Evolutionary conservation across 495 filamentous ascomycete species (phyloP), one percentile per base, ranked within the genome.

Genomic region (Hypoxylon fragiforme): DNA sequence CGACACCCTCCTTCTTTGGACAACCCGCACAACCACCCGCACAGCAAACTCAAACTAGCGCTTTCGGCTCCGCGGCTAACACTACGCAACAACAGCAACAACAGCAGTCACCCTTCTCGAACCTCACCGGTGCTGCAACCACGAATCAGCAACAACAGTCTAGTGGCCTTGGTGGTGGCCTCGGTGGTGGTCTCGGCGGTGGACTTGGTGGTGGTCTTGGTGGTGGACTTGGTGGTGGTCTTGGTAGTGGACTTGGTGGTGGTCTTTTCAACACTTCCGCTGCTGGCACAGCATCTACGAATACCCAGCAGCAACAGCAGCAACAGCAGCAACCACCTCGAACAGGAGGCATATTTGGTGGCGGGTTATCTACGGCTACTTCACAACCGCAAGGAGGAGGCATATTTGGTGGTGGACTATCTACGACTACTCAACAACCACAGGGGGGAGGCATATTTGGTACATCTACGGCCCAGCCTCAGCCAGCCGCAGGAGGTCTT

Each of bases 361-460:
- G 4, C 34, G 48, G 42, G 11, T 16, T 48, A 7, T 3, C 45
- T 14, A 4, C 46, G 28, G 7, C 52, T 7, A 51, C 37, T 26
- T 21, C 35, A 44, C 47, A 57, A 37, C 62, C 48, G 26, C 43
- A 57, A 18, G n/a, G 36, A 5, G 14, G 14, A 16, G 28, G 52
- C 9, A 3, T 62, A 2, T 52, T 55, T 30, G 54, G 44, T n/a
- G n/a, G n/a, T 13, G 38, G 26, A 32, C 14, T 34, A 36, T 46
- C 40, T 31, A 28, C 36, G 2, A 54, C 35, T 5, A 49, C 24
- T n/a, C 47, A 49, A 30, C 65, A 59, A 40, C 52, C 42, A 13
- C 66, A 65, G 22, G 15, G 45, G 11, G 45, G 49, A 19, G 16
- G 50, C 35, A 63, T 70, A 26, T 63, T 66, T 38, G 44, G 44